A percentile compares a stretch with the other conserved stretches of the same genome.
Conservation (phyloP, 441 rosid genomes). For the Metrosideros polymorpha region DNA sequence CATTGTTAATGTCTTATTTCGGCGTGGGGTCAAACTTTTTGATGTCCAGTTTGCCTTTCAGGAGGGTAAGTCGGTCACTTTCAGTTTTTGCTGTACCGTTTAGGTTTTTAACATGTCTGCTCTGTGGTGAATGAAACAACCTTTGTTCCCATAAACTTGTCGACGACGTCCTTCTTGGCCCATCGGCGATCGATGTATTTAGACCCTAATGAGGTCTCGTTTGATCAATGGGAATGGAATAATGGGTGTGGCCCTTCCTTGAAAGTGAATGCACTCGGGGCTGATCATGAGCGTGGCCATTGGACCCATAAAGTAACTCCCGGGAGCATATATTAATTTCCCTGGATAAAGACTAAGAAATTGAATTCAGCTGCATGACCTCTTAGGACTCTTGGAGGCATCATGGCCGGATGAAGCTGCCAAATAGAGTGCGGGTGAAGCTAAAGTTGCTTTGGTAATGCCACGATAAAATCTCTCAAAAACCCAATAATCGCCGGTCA, state of each 20-base stretch:
- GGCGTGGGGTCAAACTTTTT: background rate
- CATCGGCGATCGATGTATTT: background rate
- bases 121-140: background rate
- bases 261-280: background rate
- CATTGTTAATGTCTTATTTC: background rate
- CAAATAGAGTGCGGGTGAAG: too few species aligned
- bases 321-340: background rate
- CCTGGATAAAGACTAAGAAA: background rate
- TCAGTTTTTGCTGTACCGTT: background rate
- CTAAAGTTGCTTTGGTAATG: too few species aligned
- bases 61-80: background rate
- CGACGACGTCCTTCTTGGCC: background rate
- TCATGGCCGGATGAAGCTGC: too few species aligned
- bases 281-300: background rate
- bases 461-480: too few species aligned
- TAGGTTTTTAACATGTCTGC: background rate
- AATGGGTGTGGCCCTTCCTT: background rate
- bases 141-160: background rate
- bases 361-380: background rate
- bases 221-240: background rate
- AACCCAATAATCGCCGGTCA: too few species aligned
- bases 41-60: background rate
- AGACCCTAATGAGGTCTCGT: background rate
- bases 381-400: too few species aligned
- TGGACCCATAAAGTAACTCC: background rate